phyloP scores from a whole-genome alignment of 2,329 filamentous ascomycete genomes.

The Botrytis sinoallii region DNA sequence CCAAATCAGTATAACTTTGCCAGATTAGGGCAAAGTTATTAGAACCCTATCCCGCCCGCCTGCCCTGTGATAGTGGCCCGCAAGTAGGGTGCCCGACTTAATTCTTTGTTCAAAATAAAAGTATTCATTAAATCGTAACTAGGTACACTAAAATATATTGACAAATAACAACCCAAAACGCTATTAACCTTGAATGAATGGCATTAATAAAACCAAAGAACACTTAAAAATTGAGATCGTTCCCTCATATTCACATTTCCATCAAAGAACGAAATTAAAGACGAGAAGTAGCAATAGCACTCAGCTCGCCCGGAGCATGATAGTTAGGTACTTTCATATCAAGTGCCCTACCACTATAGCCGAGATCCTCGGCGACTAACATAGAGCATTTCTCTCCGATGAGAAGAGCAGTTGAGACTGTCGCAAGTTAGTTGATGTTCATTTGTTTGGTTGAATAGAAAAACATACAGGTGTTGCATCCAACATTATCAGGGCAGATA shows the following conservation, averaged over 20 bases:
- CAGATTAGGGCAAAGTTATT: too few relatives aligned
- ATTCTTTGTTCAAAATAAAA: neutral
- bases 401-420: constrained; percentile 48
- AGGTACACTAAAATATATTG: neutral
- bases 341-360: constrained; percentile 56
- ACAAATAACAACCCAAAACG: too few relatives aligned
- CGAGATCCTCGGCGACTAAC: constrained; percentile 42
- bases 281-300: constrained; percentile 13
- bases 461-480: constrained; percentile 42
- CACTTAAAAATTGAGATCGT: neutral
- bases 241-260: neutral
- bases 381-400: constrained; percentile 44
- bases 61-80: too few relatives aligned
- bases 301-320: constrained; percentile 51
- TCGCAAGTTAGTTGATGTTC: constrained; percentile 46
- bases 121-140: neutral
- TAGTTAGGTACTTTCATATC: constrained; percentile 73
- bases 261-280: neutral
- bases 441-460: constrained; percentile 24
- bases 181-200: neutral
- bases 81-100: too few relatives aligned
- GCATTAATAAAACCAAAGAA: too few relatives aligned
- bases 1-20: too few relatives aligned
- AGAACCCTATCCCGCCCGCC: too few relatives aligned
- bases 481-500: constrained; percentile 40